A percentile compares a stretch with the other conserved stretches of the same genome.
Evolutionary conservation across 1,284 basidiomycete species (phyloP).

Genomic region (Peniophora sp.): DNA sequence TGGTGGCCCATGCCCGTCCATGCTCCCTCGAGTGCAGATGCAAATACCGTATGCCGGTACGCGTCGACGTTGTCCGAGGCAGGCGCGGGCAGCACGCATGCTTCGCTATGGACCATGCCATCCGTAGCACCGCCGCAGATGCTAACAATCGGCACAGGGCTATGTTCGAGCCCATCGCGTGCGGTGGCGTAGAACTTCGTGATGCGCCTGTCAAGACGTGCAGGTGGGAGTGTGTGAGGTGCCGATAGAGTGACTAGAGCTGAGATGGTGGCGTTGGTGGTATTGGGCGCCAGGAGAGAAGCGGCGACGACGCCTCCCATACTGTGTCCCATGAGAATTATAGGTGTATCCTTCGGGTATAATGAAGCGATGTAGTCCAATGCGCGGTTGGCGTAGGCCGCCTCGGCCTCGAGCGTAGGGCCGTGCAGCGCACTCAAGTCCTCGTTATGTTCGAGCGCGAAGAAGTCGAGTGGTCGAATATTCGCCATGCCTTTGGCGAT

Average conservation of each 20-base stretch:
- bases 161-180: conserved; percentile 24
- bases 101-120: conserved; percentile 88
- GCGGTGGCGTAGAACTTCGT: conserved; percentile 62
- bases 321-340: conserved; percentile 87
- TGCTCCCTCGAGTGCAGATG: conserved; percentile 78
- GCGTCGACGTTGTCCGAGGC: conserved; percentile 3
- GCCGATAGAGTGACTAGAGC: conserved; percentile 93
- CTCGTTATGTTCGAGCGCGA: conserved; percentile 78
- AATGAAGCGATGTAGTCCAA: conserved; percentile 72
- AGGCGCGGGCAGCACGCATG: conserved; percentile 59
- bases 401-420: conserved; percentile 80
- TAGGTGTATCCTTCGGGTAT: conserved; percentile 57
- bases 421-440: conserved; percentile 96
- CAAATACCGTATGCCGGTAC: conserved; percentile 75
- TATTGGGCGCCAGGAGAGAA: conserved; percentile 47
- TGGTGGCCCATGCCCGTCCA: conserved; percentile 96
- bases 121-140: conserved; percentile 92
- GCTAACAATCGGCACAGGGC: conserved; percentile 67
- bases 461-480: conserved; percentile 71
- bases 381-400: conserved; percentile 65
- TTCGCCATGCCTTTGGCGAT: conserved; percentile 41
- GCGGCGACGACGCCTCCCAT: conserved; percentile 97
- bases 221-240: conserved; percentile 84
- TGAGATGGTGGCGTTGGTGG: conserved; percentile 49
- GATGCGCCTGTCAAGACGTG: conserved; percentile 77